Base-by-base conservation (phyloP, 2,329 filamentous ascomycete genomes). In the Pseudogymnoascus sp. region DNA sequence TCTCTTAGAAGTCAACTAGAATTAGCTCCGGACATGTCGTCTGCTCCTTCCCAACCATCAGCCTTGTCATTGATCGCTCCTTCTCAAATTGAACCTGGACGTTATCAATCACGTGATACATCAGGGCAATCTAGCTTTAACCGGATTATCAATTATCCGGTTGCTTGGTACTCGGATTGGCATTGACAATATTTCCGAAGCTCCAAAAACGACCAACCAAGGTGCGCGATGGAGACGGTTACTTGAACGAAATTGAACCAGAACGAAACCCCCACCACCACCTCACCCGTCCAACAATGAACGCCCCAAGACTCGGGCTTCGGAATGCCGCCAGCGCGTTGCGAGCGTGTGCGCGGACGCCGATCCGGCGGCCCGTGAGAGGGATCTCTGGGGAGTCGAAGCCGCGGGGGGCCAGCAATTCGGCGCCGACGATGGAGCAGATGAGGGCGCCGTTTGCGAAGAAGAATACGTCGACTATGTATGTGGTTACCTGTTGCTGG, bases 401-500 rank as follows among this genome's bases (percentile, higher is more conserved):
- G 49, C 28, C 28, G 49, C 49, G 49, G 49, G 28, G 28, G 11
- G 9, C 7, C 28, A 55, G 49, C 25, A 55, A 55, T 33, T 33
- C 49, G 9, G 75, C 77, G 14, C 81, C 83, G 1, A 80, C 77
- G 43, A 89, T 91, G 85, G 85, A 87, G 45, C 79, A 85, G 68
- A 76, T 90, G 73, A 81, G 82, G 28, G 83, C 81, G 60, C 80
- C 86, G 18, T 91, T 90, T 68, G 83, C 81, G 67, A 76, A 79
- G 69, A 88, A 85, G 78, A 93, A 93, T 69, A 78, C 79, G 65
- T 88, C 88, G 7, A 87, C 83, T 7, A 79, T 87, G 82, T 88
- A 80, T 72, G 72, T 60, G 55, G 38, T 43, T n/a, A 61, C 45
- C 14, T 2, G 16, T 14, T 35, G 5, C 14, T 21, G 28, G 5